Evolutionary conservation across 2,329 filamentous ascomycete species (phyloP), one percentile per base, ranked within the genome.

Genomic region (Aspergillus pseudotamarii): DNA sequence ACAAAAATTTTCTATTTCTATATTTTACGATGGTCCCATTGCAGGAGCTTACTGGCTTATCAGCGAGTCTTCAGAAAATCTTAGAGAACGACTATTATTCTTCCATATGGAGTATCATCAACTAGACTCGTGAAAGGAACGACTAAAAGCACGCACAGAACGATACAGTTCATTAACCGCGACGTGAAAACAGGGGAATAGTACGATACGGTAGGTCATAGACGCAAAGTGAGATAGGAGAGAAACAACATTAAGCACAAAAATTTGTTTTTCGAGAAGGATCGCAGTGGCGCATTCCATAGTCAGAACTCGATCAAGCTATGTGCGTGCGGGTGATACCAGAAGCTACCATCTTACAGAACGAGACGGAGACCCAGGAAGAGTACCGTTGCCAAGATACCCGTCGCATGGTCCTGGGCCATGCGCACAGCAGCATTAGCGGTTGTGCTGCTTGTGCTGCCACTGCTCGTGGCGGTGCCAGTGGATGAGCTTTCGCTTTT

Each of bases 281-380:
- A 36, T 36, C 9, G 28, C 6, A 54, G 26, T 38, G 32, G 32
- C 51, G 32, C 21, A 38, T 55, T 16, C 14, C 32, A 55, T 55
- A n/a, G 36, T 55, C 32, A 38, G n/a, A 38, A 9, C 16, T 32
- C 14, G 48, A 34, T 51, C 30, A 55, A 34, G 51, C 34, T 32
- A 38, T 26, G 4, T n/a, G 51, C 51, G 4, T n/a, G 51, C 34
- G 4, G 4, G 30, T 38, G 51, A n/a, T 55, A 60, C 23, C 36
- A 46, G 21, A 51, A n/a, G 23, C 23, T 16, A 59, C 30, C 48
- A 28, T 55, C 23, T 21, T 85, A 90, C 75, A 89, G 76, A 65
- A 86, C 79, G 65, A 88, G 74, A 66, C 85, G 86, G 71, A 89
- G 85, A 60, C 85, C 76, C 57, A 84, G 82, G 62, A 86, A 77